phyloP scores from a whole-genome alignment of 805 yeast species.

The Brettanomyces custersianus region DNA sequence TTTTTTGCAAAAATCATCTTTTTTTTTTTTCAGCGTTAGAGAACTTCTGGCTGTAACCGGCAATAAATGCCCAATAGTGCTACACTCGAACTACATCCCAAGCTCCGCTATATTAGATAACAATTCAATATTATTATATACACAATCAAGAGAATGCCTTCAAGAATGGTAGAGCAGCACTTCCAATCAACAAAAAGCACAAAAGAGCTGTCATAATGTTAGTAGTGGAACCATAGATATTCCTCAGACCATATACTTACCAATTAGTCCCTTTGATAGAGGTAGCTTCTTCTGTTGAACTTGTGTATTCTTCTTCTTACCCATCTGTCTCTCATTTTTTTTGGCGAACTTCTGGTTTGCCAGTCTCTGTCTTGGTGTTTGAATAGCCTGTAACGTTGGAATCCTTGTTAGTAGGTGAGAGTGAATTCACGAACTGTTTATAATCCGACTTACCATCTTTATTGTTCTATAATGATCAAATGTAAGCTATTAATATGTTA shows the following conservation, averaged over 20 bases:
- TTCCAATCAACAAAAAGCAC: conserved; percentile 67
- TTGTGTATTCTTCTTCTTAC: conserved; percentile 52
- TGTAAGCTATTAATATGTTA: background rate
- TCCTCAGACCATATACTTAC: conserved; percentile 35
- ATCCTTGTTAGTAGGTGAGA: background rate
- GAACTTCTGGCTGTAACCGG: too few species aligned
- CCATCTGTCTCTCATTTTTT: conserved; percentile 62
- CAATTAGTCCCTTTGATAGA: conserved; percentile 55
- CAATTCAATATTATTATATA: too few species aligned
- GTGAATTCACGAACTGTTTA: background rate
- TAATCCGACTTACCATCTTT: background rate
- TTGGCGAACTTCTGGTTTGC: conserved; percentile 84
- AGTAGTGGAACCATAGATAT: too few species aligned
- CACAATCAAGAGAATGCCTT: conserved; percentile 37
- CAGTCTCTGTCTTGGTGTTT: conserved; percentile 78
- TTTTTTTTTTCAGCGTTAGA: too few species aligned
- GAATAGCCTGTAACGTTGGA: conserved; percentile 40
- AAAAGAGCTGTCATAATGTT: conserved; percentile 23
- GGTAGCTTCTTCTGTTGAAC: conserved; percentile 25
- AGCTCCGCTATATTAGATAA: too few species aligned
- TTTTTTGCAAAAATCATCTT: too few species aligned
- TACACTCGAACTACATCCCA: too few species aligned
- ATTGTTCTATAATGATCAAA: background rate
- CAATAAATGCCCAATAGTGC: too few species aligned
- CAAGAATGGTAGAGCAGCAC: conserved; percentile 67